These are phyloP conservation scores for Crithidia brevicula DNA, from an alignment of 208 protist species.

Conservation along the genomic window DNA sequence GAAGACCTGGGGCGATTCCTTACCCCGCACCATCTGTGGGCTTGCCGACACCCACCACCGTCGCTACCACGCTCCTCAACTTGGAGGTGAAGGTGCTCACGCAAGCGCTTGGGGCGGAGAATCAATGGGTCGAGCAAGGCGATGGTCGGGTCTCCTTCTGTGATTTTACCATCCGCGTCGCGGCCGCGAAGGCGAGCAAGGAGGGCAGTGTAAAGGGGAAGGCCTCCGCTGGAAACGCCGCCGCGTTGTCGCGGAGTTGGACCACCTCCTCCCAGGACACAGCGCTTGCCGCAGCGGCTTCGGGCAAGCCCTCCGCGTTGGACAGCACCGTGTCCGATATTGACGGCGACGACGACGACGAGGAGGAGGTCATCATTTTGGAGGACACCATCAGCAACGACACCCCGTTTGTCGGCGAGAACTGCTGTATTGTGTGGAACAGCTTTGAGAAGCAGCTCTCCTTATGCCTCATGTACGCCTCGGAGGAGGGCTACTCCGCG, in stretches of 20 bases:
- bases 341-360: constrained; percentile 34
- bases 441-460: constrained; percentile 77
- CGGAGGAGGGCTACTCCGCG: constrained; percentile 69
- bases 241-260: background rate
- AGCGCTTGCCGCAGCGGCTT: background rate
- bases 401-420: constrained; percentile 83
- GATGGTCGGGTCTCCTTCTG: constrained; percentile 65
- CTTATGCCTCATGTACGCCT: constrained; percentile 82
- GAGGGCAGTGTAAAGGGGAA: constrained; percentile 14
- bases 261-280: background rate
- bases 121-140: constrained; percentile 71
- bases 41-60: constrained; percentile 1
- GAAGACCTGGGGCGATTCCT: background rate
- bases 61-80: constrained; percentile 52
- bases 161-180: constrained; percentile 70
- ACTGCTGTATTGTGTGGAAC: constrained; percentile 90
- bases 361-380: constrained; percentile 50
- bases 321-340: constrained; percentile 24
- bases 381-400: constrained; percentile 78
- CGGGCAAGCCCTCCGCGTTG: background rate
- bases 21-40: constrained; percentile 15
- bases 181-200: constrained; percentile 6
- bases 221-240: background rate
- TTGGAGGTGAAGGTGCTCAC: constrained; percentile 78
- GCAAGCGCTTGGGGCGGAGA: constrained; percentile 69